Percentiles rank a stretch among this genome's conserved stretches.
Evolutionary conservation across 805 yeast species (phyloP).

Genomic region (Hanseniaspora guilliermondii): DNA sequence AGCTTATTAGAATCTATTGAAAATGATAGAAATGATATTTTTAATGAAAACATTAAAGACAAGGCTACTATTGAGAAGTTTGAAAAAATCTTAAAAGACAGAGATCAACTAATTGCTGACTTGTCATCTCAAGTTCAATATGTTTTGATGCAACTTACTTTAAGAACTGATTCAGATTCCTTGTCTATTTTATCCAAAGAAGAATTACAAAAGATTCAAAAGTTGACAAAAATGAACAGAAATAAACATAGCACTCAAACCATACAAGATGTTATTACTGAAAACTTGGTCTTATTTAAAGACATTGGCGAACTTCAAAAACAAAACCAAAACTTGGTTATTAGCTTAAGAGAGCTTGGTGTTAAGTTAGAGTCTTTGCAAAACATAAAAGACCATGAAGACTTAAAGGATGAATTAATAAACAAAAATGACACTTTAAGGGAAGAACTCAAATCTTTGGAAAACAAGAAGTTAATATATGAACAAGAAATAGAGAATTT

Average conservation of each 20-base stretch:
- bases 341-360: slow-evolving; percentile 60
- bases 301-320: slow-evolving; percentile 55
- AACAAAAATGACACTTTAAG: slow-evolving; percentile 17
- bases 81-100: slow-evolving; percentile 29
- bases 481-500: slow-evolving; percentile 12
- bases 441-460: slow-evolving; percentile 28
- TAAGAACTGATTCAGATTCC: slow-evolving; percentile 42
- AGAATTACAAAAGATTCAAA: slow-evolving; percentile 54
- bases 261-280: slow-evolving; percentile 58
- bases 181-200: slow-evolving; percentile 43
- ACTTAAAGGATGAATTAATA: background rate
- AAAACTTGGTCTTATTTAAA: slow-evolving; percentile 59
- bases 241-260: slow-evolving; percentile 33
- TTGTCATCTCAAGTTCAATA: slow-evolving; percentile 73
- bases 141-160: slow-evolving; percentile 52
- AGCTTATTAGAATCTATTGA: slow-evolving; percentile 40
- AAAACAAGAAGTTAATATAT: background rate
- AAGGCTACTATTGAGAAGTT: slow-evolving; percentile 23
- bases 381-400: slow-evolving; percentile 17
- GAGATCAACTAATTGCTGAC: slow-evolving; percentile 53
- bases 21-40: slow-evolving; percentile 34
- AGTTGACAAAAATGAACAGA: slow-evolving; percentile 29
- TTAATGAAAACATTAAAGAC: slow-evolving; percentile 18
- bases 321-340: slow-evolving; percentile 61
- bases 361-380: slow-evolving; percentile 42